phyloP scores from a whole-genome alignment of 192 early-diverging fungal genomes.

The Coemansia sp. region DNA sequence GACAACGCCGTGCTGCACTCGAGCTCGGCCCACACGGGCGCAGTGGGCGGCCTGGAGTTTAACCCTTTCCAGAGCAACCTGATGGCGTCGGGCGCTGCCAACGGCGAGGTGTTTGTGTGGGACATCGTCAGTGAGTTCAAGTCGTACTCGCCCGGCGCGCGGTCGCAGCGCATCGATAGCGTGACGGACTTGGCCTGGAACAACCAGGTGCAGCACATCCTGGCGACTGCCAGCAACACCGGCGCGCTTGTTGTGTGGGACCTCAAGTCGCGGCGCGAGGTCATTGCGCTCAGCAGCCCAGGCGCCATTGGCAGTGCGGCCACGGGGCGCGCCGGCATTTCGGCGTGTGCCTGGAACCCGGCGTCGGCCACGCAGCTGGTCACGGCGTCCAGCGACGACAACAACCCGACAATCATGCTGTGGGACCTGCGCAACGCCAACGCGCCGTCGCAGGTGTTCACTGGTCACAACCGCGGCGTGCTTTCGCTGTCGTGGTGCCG shows the following conservation, averaged over 20 bases:
- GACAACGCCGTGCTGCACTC: conserved; percentile 61
- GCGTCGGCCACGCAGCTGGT: conserved; percentile 92
- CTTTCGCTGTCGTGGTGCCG: conserved; percentile 93
- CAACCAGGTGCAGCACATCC: conserved; percentile 84
- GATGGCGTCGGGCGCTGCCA: conserved; percentile 82
- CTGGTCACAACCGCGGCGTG: conserved; percentile 88
- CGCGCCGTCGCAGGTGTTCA: conserved; percentile 80
- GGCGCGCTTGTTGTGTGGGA: conserved; percentile 97
- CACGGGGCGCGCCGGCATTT: conserved; percentile 70
- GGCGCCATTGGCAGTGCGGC: conserved; percentile 51
- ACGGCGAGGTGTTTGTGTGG: conserved; percentile 95
- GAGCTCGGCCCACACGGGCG: conserved; percentile 76
- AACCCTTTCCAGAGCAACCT: conserved; percentile 83
- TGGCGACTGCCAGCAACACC: conserved; percentile 86
- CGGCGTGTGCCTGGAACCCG: conserved; percentile 88
- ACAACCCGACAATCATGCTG: conserved; percentile 78
- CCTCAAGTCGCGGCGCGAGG: conserved; percentile 80
- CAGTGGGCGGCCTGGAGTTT: conserved; percentile 89
- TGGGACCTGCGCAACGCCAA: conserved; percentile 97
- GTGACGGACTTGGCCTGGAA: conserved; percentile 92
- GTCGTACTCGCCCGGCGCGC: conserved; percentile 82
- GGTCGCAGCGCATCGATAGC: conserved; percentile 82
- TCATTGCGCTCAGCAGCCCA: conserved; percentile 67
- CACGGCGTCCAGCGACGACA: conserved; percentile 89
- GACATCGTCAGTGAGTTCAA: conserved; percentile 84